phyloP scores from a whole-genome alignment of 2,329 filamentous ascomycete genomes.

The Verticillium klebahnii region DNA sequence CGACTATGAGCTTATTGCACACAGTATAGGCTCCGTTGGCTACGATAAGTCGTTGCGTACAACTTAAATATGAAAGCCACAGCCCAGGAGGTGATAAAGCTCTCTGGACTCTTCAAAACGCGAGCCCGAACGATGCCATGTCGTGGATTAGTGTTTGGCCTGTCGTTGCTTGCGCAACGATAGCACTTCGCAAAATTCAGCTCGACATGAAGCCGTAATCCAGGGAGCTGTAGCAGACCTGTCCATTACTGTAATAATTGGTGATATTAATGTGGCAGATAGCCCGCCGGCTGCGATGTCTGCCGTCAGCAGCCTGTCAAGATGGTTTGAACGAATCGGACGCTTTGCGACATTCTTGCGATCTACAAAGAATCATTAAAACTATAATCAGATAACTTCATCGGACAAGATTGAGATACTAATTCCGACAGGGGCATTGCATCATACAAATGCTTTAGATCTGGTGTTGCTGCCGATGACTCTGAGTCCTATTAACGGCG shows the following conservation, averaged over 20 bases:
- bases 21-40: background rate
- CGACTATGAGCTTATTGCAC: background rate
- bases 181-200: slow-evolving; percentile 8
- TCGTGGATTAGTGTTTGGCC: slow-evolving; percentile 10
- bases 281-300: slow-evolving; percentile 19
- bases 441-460: no score
- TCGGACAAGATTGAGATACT: no score
- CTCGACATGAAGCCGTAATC: background rate
- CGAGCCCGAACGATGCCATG: background rate
- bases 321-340: background rate
- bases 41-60: background rate
- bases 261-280: slow-evolving; percentile 22
- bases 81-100: background rate
- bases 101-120: background rate
- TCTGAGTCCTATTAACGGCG: no score
- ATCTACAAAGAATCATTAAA: no score
- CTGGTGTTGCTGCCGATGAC: no score
- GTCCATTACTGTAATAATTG: slow-evolving; percentile 22
- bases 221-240: slow-evolving; percentile 10
- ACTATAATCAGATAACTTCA: no score
- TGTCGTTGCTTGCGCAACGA: slow-evolving; percentile 12
- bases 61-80: background rate
- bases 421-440: no score
- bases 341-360: background rate
- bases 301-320: slow-evolving; percentile 4